Evolutionary conservation across 2,329 filamentous ascomycete genomes (phyloP).

Genomic region (Aspergillus udagawae): DNA sequence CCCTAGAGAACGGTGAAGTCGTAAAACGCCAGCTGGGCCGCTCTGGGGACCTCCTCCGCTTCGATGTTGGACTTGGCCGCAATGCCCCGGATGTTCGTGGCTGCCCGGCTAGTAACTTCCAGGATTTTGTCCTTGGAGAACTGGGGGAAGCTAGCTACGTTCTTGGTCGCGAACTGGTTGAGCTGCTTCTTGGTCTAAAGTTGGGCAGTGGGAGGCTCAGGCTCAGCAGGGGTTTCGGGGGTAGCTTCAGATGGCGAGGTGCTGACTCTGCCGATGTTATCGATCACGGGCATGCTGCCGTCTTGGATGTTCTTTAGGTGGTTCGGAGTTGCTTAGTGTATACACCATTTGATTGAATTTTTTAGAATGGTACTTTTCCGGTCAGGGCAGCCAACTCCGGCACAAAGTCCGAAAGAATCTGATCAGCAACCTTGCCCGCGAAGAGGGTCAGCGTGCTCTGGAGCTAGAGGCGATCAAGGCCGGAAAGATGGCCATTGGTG

Average conservation of each 20-base stretch:
- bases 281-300: neutral
- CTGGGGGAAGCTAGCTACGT: constrained; percentile 1
- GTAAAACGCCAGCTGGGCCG: constrained; percentile 3
- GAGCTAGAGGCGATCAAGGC: no score
- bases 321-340: neutral
- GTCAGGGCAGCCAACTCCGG: neutral
- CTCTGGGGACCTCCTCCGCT: neutral
- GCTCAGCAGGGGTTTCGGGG: neutral
- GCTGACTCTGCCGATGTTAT: neutral
- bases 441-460: no score
- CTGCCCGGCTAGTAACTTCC: constrained; percentile 1
- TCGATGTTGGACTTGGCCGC: neutral
- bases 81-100: constrained; percentile 1
- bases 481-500: no score
- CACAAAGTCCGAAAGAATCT: neutral
- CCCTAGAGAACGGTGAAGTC: constrained; percentile 3
- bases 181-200: constrained; percentile 2
- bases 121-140: neutral
- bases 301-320: neutral
- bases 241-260: neutral
- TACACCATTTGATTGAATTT: no score
- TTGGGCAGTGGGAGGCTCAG: no score
- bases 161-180: constrained; percentile 2
- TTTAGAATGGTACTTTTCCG: neutral
- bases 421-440: neutral